Base-by-base conservation (phyloP, 2,329 filamentous ascomycete species). In the Penicillium glabrum region DNA sequence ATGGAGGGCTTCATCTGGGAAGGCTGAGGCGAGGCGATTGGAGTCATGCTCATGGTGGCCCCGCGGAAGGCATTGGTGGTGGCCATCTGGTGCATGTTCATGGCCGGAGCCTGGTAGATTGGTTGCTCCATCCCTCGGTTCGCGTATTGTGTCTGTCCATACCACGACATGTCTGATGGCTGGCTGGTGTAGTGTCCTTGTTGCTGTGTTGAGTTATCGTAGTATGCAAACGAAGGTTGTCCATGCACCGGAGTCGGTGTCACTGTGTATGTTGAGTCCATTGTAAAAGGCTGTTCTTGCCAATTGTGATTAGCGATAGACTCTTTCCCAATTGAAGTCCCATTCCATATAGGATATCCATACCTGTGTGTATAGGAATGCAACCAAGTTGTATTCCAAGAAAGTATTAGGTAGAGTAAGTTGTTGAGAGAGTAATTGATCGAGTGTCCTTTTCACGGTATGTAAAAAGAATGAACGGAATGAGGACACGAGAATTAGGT, bases 141-240 rank as follows among this genome's bases (percentile, higher is more conserved):
- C 5, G 41, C 51, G 57, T 67, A 77, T 47, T 72, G 72, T 63
- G 75, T 68, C 53, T 72, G 70, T 37, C 67, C 65, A 72, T 75
- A 75, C 69, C 77, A 73, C 79, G 82, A 61, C 62, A 76, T 64
- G 56, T 83, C 82, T 44, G 79, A 77, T 59, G 83, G 85, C 72
- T 86, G 83, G 60, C 86, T 83, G 62, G 87, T 84, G 80, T 91
- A 93, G 77, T 90, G 87, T 53, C 86, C 86, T 77, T 93, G 88
- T 71, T 89, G 83, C 72, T 92, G 89, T 61, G 85, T 87, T 62
- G 88, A 83, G 67, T 95, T 90, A 69, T 86, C 88, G 81, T 93
- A 96, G 82, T 93, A 95, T 83, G 90, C 93, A 82, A 92, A 96
- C 57, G 89, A 81, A 64, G 87, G 85, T 77, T 90, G 88, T 60